Evolutionary conservation across 768 basidiomycete genomes (phyloP).

Genomic region (Rhodosporidiobolus sp.): DNA sequence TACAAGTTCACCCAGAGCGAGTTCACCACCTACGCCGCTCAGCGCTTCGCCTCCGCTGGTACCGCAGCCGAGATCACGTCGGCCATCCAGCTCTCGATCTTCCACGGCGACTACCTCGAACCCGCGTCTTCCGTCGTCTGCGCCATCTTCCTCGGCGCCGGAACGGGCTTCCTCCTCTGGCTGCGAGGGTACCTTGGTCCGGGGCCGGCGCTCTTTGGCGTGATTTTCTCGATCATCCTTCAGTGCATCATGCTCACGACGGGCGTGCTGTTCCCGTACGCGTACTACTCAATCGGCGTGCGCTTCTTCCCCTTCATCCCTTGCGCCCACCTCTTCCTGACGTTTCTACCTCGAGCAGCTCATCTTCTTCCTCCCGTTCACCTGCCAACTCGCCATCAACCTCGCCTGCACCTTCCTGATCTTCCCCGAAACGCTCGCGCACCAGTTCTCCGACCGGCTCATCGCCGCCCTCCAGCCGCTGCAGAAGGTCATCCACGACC

Average conservation of each 20-base stretch:
- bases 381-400: constrained; percentile 40
- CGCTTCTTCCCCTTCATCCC: not conserved
- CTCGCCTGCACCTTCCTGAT: constrained; percentile 40
- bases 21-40: constrained; percentile 3
- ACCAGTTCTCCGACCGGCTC: constrained; percentile 42
- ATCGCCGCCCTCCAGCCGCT: constrained; percentile 36
- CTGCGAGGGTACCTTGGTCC: constrained; percentile 26
- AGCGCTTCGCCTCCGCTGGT: constrained; percentile 7
- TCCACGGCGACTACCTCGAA: constrained; percentile 39
- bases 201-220: constrained; percentile 8
- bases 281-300: constrained; percentile 32
- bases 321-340: not conserved
- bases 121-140: constrained; percentile 24
- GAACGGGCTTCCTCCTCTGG: constrained; percentile 34
- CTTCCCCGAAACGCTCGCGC: constrained; percentile 44
- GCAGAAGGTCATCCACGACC: constrained; percentile 19
- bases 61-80: constrained; percentile 4
- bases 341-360: constrained; percentile 1
- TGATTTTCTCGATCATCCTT: constrained; percentile 10
- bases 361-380: constrained; percentile 42
- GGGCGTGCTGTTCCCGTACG: constrained; percentile 40
- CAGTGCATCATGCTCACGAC: constrained; percentile 26
- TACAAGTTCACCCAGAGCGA: constrained; percentile 12
- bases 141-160: constrained; percentile 41
- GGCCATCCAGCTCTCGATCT: constrained; percentile 23